A percentile compares a stretch with the other conserved stretches of the same genome.
These are phyloP conservation scores for Breynia disticha DNA, from an alignment of 441 rosid genomes.

Conservation along the genomic window DNA sequence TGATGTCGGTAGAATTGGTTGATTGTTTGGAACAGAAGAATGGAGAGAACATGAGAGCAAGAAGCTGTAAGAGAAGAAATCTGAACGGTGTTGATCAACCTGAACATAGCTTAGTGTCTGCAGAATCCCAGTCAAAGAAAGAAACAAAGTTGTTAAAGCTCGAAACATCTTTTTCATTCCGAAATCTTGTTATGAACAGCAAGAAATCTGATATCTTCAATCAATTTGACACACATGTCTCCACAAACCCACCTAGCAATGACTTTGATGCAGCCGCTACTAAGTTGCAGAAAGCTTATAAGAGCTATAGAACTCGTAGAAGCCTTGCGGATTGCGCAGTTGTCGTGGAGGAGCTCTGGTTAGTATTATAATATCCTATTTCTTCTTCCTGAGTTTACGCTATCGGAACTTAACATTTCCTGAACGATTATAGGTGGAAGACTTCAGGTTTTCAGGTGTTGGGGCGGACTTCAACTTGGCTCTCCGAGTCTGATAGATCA, in stretches of 20 bases:
- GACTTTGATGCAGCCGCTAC: constrained; percentile 82
- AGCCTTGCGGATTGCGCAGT: constrained; percentile 94
- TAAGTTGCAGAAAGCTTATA: constrained; percentile 75
- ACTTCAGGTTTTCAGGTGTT: constrained; percentile 82
- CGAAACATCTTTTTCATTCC: too few relatives aligned
- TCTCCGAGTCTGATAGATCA: constrained; percentile 68
- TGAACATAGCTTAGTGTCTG: too few relatives aligned
- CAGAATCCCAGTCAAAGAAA: too few relatives aligned
- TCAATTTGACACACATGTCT: constrained; percentile 11
- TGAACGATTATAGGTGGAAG: constrained; percentile 57
- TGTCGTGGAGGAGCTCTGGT: constrained; percentile 88
- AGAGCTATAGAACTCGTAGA: constrained; percentile 82
- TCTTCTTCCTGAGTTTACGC: neutral
- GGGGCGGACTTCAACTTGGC: constrained; percentile 75
- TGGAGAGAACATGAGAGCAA: too few relatives aligned
- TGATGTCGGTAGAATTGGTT: too few relatives aligned
- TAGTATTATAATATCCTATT: constrained; percentile 6
- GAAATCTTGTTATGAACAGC: too few relatives aligned
- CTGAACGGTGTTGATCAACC: too few relatives aligned
- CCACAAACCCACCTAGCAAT: constrained; percentile 47
- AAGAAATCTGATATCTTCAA: too few relatives aligned
- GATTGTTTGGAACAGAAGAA: too few relatives aligned
- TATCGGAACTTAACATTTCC: neutral
- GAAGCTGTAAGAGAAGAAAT: too few relatives aligned
- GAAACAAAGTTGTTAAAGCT: too few relatives aligned